Evolutionary conservation across 352 stramenopile species (phyloP).

Genomic region (Peronospora destructor): DNA sequence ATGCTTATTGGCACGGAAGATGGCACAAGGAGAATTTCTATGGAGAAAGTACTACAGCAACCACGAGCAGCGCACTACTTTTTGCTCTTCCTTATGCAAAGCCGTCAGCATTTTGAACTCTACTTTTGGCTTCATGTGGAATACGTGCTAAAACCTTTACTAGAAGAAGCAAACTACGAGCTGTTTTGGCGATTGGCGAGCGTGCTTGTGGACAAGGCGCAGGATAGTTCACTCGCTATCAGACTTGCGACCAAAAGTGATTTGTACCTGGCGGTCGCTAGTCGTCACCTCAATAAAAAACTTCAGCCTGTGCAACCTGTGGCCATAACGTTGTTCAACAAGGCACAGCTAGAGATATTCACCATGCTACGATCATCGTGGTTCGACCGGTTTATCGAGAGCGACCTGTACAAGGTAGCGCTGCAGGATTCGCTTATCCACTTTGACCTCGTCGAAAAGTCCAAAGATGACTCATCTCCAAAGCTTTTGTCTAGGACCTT

Average conservation of each 20-base stretch:
- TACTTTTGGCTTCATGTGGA: slow-evolving; percentile 87
- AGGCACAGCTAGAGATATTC: slow-evolving; percentile 78
- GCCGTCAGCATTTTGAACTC: slow-evolving; percentile 79
- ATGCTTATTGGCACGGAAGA: slow-evolving; percentile 83
- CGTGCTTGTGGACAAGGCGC: slow-evolving; percentile 63
- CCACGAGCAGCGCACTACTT: slow-evolving; percentile 80
- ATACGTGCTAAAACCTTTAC: slow-evolving; percentile 71
- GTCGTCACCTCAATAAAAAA: slow-evolving; percentile 36
- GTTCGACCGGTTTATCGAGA: slow-evolving; percentile 82
- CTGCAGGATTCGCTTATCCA: slow-evolving; percentile 68
- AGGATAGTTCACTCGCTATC: slow-evolving; percentile 75
- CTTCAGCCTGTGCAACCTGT: slow-evolving; percentile 32
- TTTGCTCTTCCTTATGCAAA: slow-evolving; percentile 82
- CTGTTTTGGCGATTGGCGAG: slow-evolving; percentile 66
- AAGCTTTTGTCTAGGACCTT: slow-evolving; percentile 63
- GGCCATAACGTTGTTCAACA: slow-evolving; percentile 45
- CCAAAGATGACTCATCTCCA: slow-evolving; percentile 55
- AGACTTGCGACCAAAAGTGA: slow-evolving; percentile 69
- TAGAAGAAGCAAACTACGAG: slow-evolving; percentile 39
- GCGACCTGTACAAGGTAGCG: slow-evolving; percentile 73
- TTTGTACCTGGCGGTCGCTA: slow-evolving; percentile 44
- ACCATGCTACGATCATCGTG: slow-evolving; percentile 72
- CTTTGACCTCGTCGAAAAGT: slow-evolving; percentile 42
- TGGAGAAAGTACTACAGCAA: slow-evolving; percentile 75
- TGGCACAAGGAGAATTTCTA: slow-evolving; percentile 62